phyloP scores from a whole-genome alignment of 306 rosid genomes.

The Datisca glomerata region DNA sequence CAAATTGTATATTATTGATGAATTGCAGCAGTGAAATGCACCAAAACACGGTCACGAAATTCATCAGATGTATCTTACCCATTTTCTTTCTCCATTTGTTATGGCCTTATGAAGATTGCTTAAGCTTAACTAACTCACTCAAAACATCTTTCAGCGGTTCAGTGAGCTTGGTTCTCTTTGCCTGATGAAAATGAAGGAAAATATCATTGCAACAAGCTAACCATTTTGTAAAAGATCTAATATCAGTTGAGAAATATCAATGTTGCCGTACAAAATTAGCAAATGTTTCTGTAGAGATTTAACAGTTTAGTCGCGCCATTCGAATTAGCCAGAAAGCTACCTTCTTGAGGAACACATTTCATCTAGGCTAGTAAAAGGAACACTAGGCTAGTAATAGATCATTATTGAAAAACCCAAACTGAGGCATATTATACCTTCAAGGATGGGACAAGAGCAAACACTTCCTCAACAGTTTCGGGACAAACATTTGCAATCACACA shows the following conservation, averaged over 20 bases:
- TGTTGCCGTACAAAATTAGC: not conserved
- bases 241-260: not conserved
- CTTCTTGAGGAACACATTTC: not conserved
- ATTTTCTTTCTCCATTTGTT: too few relatives aligned
- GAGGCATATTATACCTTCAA: constrained; percentile 41
- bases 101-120: too few relatives aligned
- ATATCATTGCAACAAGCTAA: constrained; percentile 5
- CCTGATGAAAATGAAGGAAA: constrained; percentile 26
- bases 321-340: not conserved
- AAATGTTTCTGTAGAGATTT: not conserved
- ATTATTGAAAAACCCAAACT: not conserved
- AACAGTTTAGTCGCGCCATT: not conserved
- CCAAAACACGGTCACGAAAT: too few relatives aligned
- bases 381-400: not conserved
- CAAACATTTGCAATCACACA: constrained; percentile 70
- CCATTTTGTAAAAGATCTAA: constrained; percentile 6
- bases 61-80: too few relatives aligned
- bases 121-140: constrained; percentile 47
- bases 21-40: too few relatives aligned
- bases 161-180: constrained; percentile 25
- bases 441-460: constrained; percentile 69
- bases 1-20: too few relatives aligned
- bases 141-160: constrained; percentile 36
- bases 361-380: not conserved
- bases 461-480: constrained; percentile 69